Conservation (phyloP, 164 flowering plant species). For the Taxillus chinensis region DNA sequence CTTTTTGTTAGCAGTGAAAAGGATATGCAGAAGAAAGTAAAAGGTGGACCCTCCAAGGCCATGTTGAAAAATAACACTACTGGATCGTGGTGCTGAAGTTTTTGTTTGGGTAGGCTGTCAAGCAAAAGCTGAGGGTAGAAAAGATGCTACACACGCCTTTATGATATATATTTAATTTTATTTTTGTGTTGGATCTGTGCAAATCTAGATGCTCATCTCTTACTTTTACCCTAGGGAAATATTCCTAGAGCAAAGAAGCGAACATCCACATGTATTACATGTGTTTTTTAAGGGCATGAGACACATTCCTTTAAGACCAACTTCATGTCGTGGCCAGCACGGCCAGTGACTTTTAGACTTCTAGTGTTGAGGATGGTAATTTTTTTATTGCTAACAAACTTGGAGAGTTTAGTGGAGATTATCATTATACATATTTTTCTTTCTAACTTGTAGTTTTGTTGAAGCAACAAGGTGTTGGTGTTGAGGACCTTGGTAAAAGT, state of each 20-base stretch:
- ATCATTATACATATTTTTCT: constrained; percentile 9
- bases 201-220: constrained; percentile 6
- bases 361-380: constrained; percentile 87
- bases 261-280: constrained; percentile 72
- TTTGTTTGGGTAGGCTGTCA: constrained; percentile 97
- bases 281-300: constrained; percentile 94
- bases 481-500: constrained; percentile 66
- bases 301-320: constrained; percentile 82
- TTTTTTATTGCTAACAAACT: not conserved
- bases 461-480: constrained; percentile 95
- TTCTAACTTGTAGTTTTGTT: constrained; percentile 55
- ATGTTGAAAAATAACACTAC: constrained; percentile 71
- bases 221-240: constrained; percentile 46
- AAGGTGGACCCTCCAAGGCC: constrained; percentile 78
- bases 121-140: constrained; percentile 90
- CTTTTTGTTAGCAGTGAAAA: constrained; percentile 56
- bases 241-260: constrained; percentile 73
- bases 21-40: constrained; percentile 48
- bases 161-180: constrained; percentile 46
- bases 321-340: constrained; percentile 89
- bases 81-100: constrained; percentile 92
- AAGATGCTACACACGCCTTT: constrained; percentile 76
- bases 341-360: constrained; percentile 74
- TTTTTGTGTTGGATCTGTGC: not conserved
- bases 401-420: constrained; percentile 1